Conservation (phyloP, 805 yeast genomes). For the Naumovozyma castellii region DNA sequence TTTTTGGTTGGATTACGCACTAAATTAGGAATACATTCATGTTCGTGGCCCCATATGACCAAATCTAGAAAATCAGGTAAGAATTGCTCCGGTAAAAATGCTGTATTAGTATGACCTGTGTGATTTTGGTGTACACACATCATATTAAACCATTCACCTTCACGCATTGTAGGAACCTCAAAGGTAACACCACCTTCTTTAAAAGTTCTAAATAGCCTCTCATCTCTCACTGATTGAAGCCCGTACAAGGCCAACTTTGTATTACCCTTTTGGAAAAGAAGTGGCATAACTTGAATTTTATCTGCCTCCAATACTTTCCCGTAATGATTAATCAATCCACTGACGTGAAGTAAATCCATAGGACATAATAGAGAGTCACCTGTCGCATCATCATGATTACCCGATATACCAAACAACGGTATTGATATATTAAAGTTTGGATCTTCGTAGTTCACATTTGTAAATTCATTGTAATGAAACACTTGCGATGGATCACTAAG, state of each 20-base stretch:
- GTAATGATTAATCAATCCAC: constrained; percentile 82
- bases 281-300: constrained; percentile 61
- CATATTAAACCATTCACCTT: constrained; percentile 71
- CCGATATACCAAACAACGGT: constrained; percentile 87
- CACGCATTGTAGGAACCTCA: constrained; percentile 50
- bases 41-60: constrained; percentile 97
- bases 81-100: constrained; percentile 75
- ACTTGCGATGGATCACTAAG: constrained; percentile 67
- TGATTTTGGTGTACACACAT: constrained; percentile 91
- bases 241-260: constrained; percentile 86
- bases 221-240: constrained; percentile 80
- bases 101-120: constrained; percentile 66
- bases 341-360: constrained; percentile 68
- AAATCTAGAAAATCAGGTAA: constrained; percentile 75
- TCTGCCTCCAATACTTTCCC: constrained; percentile 76
- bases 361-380: constrained; percentile 80
- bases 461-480: constrained; percentile 49
- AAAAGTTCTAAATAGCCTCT: constrained; percentile 72
- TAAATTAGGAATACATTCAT: constrained; percentile 77
- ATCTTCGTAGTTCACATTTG: constrained; percentile 79
- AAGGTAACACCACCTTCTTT: constrained; percentile 73
- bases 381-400: constrained; percentile 94
- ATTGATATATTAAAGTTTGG: constrained; percentile 80
- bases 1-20: constrained; percentile 44
- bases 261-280: constrained; percentile 70